Evolutionary conservation across 345 rosid species (phyloP).

Genomic region (Populus ilicifolia): DNA sequence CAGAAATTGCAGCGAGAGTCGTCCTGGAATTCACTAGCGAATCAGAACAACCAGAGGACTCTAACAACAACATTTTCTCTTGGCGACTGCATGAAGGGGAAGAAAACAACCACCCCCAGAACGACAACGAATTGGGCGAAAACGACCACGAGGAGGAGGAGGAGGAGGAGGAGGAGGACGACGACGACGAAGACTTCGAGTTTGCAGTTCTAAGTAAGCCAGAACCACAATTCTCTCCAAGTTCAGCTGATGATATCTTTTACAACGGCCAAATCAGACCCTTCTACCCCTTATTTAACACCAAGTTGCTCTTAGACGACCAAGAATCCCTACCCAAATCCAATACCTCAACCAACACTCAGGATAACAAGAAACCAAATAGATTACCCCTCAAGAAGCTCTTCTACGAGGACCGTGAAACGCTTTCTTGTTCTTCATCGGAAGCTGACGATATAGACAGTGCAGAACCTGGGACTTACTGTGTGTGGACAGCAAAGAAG

Average conservation of each 20-base stretch:
- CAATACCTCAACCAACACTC: neutral
- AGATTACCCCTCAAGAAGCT: constrained; percentile 48
- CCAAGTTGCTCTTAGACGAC: constrained; percentile 3
- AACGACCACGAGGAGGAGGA: constrained; percentile 1
- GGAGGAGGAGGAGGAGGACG: constrained; percentile 4
- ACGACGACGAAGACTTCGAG: constrained; percentile 36
- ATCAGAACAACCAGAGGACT: neutral
- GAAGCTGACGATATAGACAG: constrained; percentile 55
- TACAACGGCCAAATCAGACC: constrained; percentile 52
- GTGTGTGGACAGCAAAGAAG: constrained; percentile 65
- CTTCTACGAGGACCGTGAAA: constrained; percentile 53
- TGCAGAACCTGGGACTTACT: constrained; percentile 49
- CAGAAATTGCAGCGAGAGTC: constrained; percentile 38
- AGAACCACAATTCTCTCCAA: constrained; percentile 20
- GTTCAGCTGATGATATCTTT: constrained; percentile 39
- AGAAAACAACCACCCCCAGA: neutral
- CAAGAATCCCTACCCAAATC: neutral
- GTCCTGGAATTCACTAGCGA: constrained; percentile 24
- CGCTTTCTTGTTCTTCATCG: constrained; percentile 46
- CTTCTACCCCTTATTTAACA: constrained; percentile 36
- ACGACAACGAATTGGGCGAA: neutral
- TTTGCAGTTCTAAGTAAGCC: constrained; percentile 23
- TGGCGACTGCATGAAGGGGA: neutral
- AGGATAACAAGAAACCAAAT: constrained; percentile 8
- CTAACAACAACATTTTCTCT: neutral